Base-by-base conservation (phyloP, 306 rosid species). In the Cucumis hystrix region DNA sequence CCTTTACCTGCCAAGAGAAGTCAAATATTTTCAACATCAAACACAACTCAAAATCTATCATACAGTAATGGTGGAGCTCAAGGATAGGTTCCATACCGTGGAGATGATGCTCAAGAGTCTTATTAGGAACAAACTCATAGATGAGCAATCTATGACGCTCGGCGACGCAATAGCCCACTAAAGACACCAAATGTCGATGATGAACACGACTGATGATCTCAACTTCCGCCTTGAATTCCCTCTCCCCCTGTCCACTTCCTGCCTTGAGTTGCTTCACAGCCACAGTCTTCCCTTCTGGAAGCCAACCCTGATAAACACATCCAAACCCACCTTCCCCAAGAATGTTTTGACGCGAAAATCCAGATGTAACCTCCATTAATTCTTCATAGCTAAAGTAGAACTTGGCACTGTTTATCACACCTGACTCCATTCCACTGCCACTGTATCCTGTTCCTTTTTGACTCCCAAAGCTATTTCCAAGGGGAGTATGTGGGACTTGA, bases 311-410 rank as follows among this genome's bases (percentile, higher is more conserved):
- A 90, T 86, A 91, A 11, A 95, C 99, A 65, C 83, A 76, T 55
- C 99, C 99, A 69, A 95, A 95, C 54, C 97, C 99, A 6, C 99
- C 99, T 75, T 92, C 96, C 9, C 99, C 98, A 2, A 95, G 83
- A 41, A 92, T 83, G 57, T 91, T 89, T 72, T 91, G 87, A 2
- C 83, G 62, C 4, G 96, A 85, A 82, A 95, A 95, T 10, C 89
- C 90, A 10, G 78, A 67, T 1, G 98, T 95, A 28, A 95, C 83
- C 77, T 91, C 96, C 79, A 71, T 80, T 78, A 91, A 1, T 67
- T 87, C 87, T 52, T 89, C 98, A 58, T 89, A 95, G 83, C 86
- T 88, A 77, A 87, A 96, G 80, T 82, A 77, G 12, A 81, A 74
- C 61, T 84, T 87, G 7, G 84, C 80, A 49, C 28, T 74, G 39